Base-by-base conservation (phyloP, 2,329 filamentous ascomycete species). In the Sordariomycetes sp. region DNA sequence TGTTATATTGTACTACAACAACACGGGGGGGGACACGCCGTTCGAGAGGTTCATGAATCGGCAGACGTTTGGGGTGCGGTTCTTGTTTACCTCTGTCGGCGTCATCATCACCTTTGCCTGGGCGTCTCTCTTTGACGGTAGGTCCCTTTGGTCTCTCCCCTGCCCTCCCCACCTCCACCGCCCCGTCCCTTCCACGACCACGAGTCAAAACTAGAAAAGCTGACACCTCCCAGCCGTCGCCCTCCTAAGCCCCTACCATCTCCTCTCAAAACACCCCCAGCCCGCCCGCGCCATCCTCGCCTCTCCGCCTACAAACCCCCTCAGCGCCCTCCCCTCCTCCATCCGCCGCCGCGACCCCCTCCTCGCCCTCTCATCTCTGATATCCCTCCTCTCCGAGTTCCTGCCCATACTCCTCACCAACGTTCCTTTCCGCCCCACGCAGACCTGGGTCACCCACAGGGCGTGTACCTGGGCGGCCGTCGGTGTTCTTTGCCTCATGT, bases 361-460 rank as follows among this genome's bases (percentile, higher is more conserved):
- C 59, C 67, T 76, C 1, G 67, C 70, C 24, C 56, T 69, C 13
- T 69, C 74, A 10, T 70, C 74, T 0, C 60, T 71, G 2, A 71
- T 74, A 52, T 68, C 74, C 3, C 69, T 78, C 24, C 65, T 78
- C 2, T 70, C 76, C n/a, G 76, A 80, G 53, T 72, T 78, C 53
- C 70, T 80, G 15, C 76, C 76, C 1, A 66, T 78, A 17, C 66
- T 76, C 1, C 68, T 79, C 2, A 69, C 73, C 62, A 78, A 77
- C 59, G 69, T 79, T 1, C 73, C 76, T 0, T 76, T 74, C 63
- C 74, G 69, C 54, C 66, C 72, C 2, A 69, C 71, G 0, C 72
- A 75, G 56, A 70, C 69, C 0, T 65, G 67, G 36, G 62, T 63
- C 15, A 69, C 73, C 0, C 72, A 75, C 54, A 66, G 66, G 0